A percentile compares a stretch with the other conserved stretches of the same genome.
phyloP scores from a whole-genome alignment of 495 filamentous ascomycete species.

The Neohortaea acidophila region DNA sequence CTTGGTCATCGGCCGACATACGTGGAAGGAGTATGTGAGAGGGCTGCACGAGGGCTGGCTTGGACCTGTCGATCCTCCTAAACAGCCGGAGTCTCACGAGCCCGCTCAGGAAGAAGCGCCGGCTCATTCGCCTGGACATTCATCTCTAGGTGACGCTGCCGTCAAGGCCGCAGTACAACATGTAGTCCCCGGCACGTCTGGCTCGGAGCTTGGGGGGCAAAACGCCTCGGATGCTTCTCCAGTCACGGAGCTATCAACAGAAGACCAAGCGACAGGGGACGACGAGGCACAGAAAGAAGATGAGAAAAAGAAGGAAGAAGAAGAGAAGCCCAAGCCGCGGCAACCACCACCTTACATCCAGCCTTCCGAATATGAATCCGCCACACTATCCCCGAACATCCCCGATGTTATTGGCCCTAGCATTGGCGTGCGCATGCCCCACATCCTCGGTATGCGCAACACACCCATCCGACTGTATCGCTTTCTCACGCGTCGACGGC shows the following conservation, averaged over 20 bases:
- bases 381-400: slow-evolving; percentile 41
- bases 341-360: slow-evolving; percentile 49
- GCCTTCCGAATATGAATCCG: slow-evolving; percentile 48
- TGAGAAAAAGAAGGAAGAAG: slow-evolving; percentile 31
- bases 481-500: slow-evolving; percentile 68
- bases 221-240: background rate
- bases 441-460: slow-evolving; percentile 85
- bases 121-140: slow-evolving; percentile 18
- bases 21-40: slow-evolving; percentile 94
- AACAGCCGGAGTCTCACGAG: slow-evolving; percentile 17
- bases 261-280: background rate
- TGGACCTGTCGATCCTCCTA: slow-evolving; percentile 52
- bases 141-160: slow-evolving; percentile 10
- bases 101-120: background rate
- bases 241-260: background rate
- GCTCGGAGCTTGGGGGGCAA: background rate
- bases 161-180: slow-evolving; percentile 17
- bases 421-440: slow-evolving; percentile 61
- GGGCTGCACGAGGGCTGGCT: slow-evolving; percentile 95
- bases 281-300: slow-evolving; percentile 18
- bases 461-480: slow-evolving; percentile 75
- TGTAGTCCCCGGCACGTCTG: slow-evolving; percentile 16
- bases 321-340: slow-evolving; percentile 38
- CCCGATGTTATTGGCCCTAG: slow-evolving; percentile 51
- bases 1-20: slow-evolving; percentile 76